phyloP scores from a whole-genome alignment of 2,329 filamentous ascomycete genomes.

The Penicillium sp. region DNA sequence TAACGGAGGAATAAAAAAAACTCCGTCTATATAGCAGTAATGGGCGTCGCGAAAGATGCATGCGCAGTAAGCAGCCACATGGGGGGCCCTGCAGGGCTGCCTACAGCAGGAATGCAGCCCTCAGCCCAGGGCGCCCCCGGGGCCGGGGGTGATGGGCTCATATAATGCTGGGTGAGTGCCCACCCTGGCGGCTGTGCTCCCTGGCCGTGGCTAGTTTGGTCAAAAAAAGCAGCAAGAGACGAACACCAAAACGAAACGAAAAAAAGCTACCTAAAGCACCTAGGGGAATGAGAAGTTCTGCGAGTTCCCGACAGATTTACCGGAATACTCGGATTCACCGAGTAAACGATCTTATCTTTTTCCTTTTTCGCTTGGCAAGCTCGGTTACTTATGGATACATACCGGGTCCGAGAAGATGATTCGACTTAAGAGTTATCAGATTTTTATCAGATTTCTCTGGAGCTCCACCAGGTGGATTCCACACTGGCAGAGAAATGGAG shows the following conservation, averaged over 20 bases:
- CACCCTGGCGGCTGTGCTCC: no score
- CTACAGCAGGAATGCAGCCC: no score
- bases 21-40: background rate
- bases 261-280: background rate
- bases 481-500: constrained; percentile 3
- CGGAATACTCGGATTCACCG: background rate
- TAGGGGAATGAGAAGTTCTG: background rate
- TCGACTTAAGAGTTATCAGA: constrained; percentile 21
- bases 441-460: constrained; percentile 25
- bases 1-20: background rate
- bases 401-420: constrained; percentile 14
- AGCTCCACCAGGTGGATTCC: constrained; percentile 23
- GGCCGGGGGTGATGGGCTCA: background rate
- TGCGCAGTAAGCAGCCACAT: background rate
- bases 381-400: constrained; percentile 22
- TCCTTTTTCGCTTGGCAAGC: constrained; percentile 15
- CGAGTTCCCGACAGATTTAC: background rate
- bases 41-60: background rate
- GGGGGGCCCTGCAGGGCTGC: background rate
- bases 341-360: constrained; percentile 8
- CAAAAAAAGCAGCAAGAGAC: background rate
- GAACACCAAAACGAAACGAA: background rate
- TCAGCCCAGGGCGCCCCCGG: no score
- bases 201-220: background rate
- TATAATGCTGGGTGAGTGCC: background rate